Evolutionary conservation across 495 filamentous ascomycete genomes (phyloP).

Genomic region (Aspergillus ellipticus): DNA sequence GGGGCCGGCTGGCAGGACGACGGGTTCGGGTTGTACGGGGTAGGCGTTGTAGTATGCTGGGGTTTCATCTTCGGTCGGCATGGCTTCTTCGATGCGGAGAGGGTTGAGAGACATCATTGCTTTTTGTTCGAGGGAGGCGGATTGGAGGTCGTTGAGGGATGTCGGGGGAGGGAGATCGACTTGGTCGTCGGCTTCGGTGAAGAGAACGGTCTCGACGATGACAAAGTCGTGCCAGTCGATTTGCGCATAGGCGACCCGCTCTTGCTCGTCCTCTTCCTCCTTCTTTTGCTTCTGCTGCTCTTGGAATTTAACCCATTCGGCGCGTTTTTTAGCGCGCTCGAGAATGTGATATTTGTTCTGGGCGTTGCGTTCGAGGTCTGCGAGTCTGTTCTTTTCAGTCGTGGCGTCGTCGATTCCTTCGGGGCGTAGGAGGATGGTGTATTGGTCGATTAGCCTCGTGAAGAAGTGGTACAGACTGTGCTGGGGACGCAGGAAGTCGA

Average conservation of each 20-base stretch:
- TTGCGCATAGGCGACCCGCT: slow-evolving; percentile 78
- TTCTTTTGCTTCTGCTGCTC: slow-evolving; percentile 84
- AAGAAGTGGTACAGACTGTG: slow-evolving; percentile 96
- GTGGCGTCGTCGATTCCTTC: slow-evolving; percentile 68
- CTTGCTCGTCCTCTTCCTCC: slow-evolving; percentile 82
- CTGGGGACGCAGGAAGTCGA: slow-evolving; percentile 93
- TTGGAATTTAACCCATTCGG: slow-evolving; percentile 81
- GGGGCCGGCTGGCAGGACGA: slow-evolving; percentile 24
- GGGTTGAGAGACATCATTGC: slow-evolving; percentile 81
- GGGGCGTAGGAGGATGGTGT: slow-evolving; percentile 69
- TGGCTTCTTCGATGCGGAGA: slow-evolving; percentile 90
- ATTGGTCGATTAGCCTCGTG: slow-evolving; percentile 86
- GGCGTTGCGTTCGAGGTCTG: slow-evolving; percentile 72
- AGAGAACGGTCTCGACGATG: slow-evolving; percentile 92
- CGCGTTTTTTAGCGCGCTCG: slow-evolving; percentile 73
- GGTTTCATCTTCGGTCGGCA: slow-evolving; percentile 72
- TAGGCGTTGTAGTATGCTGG: slow-evolving; percentile 55
- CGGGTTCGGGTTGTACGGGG: slow-evolving; percentile 22
- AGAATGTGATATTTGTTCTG: slow-evolving; percentile 77
- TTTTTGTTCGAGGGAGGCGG: slow-evolving; percentile 90
- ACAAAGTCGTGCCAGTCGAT: slow-evolving; percentile 99
- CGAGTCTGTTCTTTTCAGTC: slow-evolving; percentile 63
- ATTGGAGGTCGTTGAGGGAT: slow-evolving; percentile 84
- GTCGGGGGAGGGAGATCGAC: slow-evolving; percentile 84
- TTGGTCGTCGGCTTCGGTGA: slow-evolving; percentile 85